phyloP scores from a whole-genome alignment of 768 basidiomycete genomes.

The Kwoniella botswanensis region DNA sequence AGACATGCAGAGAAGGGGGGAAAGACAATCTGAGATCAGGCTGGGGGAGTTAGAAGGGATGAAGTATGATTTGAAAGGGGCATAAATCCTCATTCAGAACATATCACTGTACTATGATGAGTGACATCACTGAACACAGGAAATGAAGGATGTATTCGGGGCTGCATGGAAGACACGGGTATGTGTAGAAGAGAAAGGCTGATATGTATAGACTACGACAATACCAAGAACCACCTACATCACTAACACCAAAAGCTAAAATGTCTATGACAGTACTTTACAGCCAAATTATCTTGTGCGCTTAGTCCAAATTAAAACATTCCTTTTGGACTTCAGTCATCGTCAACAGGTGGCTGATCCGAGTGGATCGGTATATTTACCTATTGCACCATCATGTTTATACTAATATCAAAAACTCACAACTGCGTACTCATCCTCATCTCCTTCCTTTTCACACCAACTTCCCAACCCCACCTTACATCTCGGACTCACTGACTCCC shows the following conservation, averaged over 20 bases:
- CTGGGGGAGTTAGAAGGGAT: constrained; percentile 31
- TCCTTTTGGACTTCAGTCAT: background rate
- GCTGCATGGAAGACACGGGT: too few species aligned
- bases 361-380: background rate
- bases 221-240: background rate
- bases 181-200: background rate
- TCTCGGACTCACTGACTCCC: too few species aligned
- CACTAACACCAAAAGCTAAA: background rate
- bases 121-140: too few species aligned
- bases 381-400: too few species aligned
- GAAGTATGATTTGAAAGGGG: constrained; percentile 44
- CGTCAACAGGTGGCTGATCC: constrained; percentile 4
- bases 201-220: constrained; percentile 3
- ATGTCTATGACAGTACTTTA: background rate
- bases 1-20: constrained; percentile 36
- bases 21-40: constrained; percentile 28
- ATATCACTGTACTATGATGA: too few species aligned
- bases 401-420: background rate
- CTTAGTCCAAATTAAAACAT: constrained; percentile 14
- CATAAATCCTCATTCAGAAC: constrained; percentile 1
- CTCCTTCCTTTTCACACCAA: too few species aligned
- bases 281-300: background rate
- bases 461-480: too few species aligned
- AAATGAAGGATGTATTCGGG: too few species aligned
- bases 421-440: too few species aligned